Conservation (phyloP, 768 basidiomycete species). For the Tylopilus sp. region DNA sequence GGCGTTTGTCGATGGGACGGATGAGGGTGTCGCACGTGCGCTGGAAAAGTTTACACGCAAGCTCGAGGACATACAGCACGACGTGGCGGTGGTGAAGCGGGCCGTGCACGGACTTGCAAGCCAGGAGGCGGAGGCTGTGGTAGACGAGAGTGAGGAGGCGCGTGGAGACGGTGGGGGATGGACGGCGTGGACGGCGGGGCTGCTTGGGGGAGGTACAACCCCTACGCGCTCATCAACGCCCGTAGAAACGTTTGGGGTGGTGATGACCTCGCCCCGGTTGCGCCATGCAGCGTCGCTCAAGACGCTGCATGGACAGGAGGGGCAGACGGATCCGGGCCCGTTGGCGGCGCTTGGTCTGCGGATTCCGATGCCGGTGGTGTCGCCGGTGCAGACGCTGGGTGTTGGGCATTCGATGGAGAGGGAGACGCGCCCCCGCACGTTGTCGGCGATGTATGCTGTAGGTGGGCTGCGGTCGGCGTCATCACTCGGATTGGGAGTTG, state of each 20-base stretch:
- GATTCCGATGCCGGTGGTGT: constrained; percentile 52
- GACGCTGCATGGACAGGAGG: constrained; percentile 17
- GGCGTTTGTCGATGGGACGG: constrained; percentile 32
- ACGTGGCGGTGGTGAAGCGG: constrained; percentile 66
- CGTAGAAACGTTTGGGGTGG: constrained; percentile 63
- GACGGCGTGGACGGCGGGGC: constrained; percentile 57
- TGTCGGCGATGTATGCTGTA: constrained; percentile 63
- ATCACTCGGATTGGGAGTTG: constrained; percentile 27
- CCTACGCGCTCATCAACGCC: constrained; percentile 37
- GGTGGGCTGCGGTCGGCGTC: constrained; percentile 46
- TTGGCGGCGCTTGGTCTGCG: constrained; percentile 47
- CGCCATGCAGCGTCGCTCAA: constrained; percentile 46
- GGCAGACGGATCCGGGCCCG: constrained; percentile 19
- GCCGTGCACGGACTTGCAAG: constrained; percentile 44
- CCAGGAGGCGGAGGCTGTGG: background rate
- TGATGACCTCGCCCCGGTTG: constrained; percentile 63
- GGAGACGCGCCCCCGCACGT: constrained; percentile 40
- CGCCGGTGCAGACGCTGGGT: constrained; percentile 9
- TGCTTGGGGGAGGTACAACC: constrained; percentile 39
- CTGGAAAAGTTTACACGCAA: constrained; percentile 51
- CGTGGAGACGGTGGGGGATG: constrained; percentile 9
- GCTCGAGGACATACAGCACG: constrained; percentile 70
- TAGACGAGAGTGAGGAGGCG: background rate
- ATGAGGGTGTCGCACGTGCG: constrained; percentile 34
- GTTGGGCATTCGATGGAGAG: constrained; percentile 13